Base-by-base conservation (phyloP, 345 rosid genomes). In the Limnanthes douglasii region DNA sequence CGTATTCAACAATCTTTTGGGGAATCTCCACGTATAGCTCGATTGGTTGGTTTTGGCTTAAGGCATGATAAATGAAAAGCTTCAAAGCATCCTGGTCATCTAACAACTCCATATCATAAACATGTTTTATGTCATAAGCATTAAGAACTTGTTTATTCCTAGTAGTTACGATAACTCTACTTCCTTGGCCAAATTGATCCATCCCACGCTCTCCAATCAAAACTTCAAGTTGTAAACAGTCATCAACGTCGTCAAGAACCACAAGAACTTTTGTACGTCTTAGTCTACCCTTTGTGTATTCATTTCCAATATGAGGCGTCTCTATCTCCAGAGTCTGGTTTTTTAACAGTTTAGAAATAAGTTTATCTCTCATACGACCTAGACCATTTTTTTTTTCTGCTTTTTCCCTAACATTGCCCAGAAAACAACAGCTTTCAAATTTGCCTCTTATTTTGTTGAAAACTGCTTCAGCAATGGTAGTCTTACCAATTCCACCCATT, bases 401-500 rank as follows among this genome's bases (percentile, higher is more conserved):
- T n/a, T n/a, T n/a, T 19, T 43, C 51, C 31, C 50, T 56, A 28
- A 56, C 62, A 43, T 49, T 49, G 14, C 33, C 50, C 26, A 56
- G 15, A 46, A 49, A 56, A 49, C 50, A 48, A 15, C 50, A 46
- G 38, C 29, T 46, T 56, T 49, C 46, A 27, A 49, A 56, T 10
- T 26, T 18, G 25, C 6, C 13, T 8, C 41, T 31, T 25, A 49
- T 33, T 30, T 49, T 13, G 18, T 33, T 43, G 49, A 43, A 56
- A 5, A 56, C 31, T 32, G 20, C 21, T 10, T 27, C 49, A 31
- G 51, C 56, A 31, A 49, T 37, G 1, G 56, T 56, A 8, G 62
- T 49, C 28, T 49, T 56, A 11, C 61, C 62, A 5, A 56, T 50
- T 36, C 56, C 56, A 43, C 62, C 62, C 62, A 56, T 56, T 25